A percentile compares a stretch with the other conserved stretches of the same genome.
These are phyloP conservation scores for Hanseniaspora clermontiae DNA, from an alignment of 805 yeast genomes.

Conservation along the genomic window DNA sequence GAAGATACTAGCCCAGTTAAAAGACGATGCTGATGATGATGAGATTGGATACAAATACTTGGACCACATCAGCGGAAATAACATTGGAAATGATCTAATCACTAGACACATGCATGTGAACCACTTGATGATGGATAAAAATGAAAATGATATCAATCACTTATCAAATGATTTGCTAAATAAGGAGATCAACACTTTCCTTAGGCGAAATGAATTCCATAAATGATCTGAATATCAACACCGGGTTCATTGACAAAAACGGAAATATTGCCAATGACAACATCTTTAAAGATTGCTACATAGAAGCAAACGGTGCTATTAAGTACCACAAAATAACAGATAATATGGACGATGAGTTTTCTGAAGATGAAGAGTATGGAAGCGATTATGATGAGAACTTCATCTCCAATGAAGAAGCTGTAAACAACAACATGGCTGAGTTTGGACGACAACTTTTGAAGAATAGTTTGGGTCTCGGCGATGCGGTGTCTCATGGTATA, in stretches of 20 bases:
- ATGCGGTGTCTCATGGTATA: background rate
- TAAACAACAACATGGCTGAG: background rate
- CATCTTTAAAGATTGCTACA: conserved; percentile 7
- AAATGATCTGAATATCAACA: background rate
- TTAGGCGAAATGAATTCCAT: conserved; percentile 9
- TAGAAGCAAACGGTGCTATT: conserved; percentile 4
- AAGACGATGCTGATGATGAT: background rate
- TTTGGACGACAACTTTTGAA: background rate
- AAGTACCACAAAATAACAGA: conserved; percentile 5
- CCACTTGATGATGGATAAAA: conserved; percentile 10
- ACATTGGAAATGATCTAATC: background rate
- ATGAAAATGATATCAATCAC: conserved; percentile 10
- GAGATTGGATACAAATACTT: background rate
- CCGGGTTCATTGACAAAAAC: background rate
- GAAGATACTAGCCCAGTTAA: background rate
- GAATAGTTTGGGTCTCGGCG: background rate
- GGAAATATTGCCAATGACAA: background rate
- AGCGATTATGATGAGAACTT: background rate
- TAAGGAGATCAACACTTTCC: conserved; percentile 4
- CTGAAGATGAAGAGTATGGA: background rate
- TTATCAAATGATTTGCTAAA: conserved; percentile 3
- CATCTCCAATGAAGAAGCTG: background rate
- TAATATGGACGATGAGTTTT: background rate
- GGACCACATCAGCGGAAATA: background rate
- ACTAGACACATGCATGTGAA: conserved; percentile 11